Evolutionary conservation across 1,139 yeast species (phyloP), one percentile per base, ranked within the genome.

Genomic region (Ashbya aceris): DNA sequence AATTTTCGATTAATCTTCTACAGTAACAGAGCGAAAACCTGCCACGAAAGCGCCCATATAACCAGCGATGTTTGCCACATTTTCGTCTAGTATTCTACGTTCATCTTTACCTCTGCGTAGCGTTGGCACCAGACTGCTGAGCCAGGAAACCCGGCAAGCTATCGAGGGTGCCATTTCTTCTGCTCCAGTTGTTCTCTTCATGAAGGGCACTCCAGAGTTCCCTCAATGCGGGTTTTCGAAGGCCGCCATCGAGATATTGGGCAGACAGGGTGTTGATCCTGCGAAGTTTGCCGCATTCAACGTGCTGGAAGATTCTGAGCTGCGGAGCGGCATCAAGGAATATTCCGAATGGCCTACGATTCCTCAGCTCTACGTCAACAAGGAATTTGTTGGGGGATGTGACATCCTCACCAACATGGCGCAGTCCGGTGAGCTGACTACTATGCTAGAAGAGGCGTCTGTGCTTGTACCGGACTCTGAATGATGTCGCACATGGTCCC

Each of bases 191-290:
- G 98, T 93, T 8, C 71, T 93, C 29, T 89, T 89, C 68, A 85
- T 85, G 95, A 85, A 85, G 61, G 95, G 95, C 8, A 93, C 98
- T 1, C 99, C 99, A 1, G 96, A 89, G 58, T 86, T 84, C 45
- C 99, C 99, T 27, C 95, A 87, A 57, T 93, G 99, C 70, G 98
- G 99, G 1, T 93, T 93, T 60, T 87, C 96, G 6, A 77, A 96
- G 58, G 95, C 95, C 41, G 85, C 96, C 12, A 89, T 93, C 52
- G 93, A 86, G 61, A 76, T 87, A 39, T 73, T 93, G 49, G 97
- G 98, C 13, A 93, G 87, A 62, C 95, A 89, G 62, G 98, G 98
- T 44, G 97, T 93, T 28, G 96, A 93, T 64, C 98, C 98, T 5
- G 75, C 70, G 38, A 89, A 91, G 64, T 89, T 93, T 66, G 96